These are phyloP conservation scores for Trichophyton simii DNA, from an alignment of 2,329 filamentous ascomycete species.

Conservation along the genomic window DNA sequence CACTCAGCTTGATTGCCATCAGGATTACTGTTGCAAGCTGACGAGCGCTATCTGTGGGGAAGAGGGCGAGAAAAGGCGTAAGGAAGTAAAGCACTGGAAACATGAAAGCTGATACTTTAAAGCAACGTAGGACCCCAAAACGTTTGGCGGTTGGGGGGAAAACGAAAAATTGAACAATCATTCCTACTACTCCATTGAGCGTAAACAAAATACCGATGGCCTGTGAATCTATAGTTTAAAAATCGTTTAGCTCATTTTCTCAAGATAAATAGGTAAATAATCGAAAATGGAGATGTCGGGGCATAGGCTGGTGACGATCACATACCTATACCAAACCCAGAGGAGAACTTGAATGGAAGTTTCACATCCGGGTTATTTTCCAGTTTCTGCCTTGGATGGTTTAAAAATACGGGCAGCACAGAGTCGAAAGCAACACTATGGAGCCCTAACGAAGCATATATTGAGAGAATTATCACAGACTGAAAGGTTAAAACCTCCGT, in stretches of 20 bases:
- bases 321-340: conserved; percentile 58
- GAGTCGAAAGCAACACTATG: conserved; percentile 81
- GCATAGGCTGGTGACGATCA: conserved; percentile 4
- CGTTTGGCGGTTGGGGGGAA: conserved; percentile 64
- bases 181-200: conserved; percentile 64
- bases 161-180: conserved; percentile 71
- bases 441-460: conserved; percentile 69
- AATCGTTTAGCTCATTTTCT: background rate
- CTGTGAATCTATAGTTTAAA: conserved; percentile 43
- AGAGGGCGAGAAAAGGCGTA: conserved; percentile 67
- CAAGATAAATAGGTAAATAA: background rate
- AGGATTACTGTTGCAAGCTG: conserved; percentile 50
- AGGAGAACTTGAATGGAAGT: conserved; percentile 68
- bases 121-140: conserved; percentile 63
- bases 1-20: conserved; percentile 61
- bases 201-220: conserved; percentile 79
- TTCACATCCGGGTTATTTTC: conserved; percentile 44
- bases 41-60: conserved; percentile 39
- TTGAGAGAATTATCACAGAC: conserved; percentile 59
- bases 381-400: conserved; percentile 51
- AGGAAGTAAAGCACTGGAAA: conserved; percentile 67
- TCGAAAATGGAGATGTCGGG: background rate
- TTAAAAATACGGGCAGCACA: conserved; percentile 75
- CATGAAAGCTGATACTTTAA: conserved; percentile 51
- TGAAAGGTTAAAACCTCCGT: conserved; percentile 60